These are phyloP conservation scores for Russula griseocarnosa DNA, from an alignment of 768 basidiomycete genomes.

Conservation along the genomic window DNA sequence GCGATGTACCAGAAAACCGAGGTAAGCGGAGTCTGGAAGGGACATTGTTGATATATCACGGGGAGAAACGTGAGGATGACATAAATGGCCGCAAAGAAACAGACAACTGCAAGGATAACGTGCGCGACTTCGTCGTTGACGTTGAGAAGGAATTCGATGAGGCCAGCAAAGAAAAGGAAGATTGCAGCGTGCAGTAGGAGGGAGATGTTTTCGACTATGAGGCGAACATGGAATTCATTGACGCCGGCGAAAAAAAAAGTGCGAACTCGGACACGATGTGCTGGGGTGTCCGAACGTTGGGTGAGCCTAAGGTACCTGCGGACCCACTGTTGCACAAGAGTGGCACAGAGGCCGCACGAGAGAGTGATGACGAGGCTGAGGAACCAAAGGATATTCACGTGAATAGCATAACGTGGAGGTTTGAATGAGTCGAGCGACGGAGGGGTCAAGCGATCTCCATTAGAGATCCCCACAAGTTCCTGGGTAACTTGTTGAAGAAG, in stretches of 20 bases:
- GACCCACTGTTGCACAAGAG: slow-evolving; percentile 21
- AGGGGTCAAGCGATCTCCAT: not conserved
- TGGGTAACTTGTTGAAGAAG: slow-evolving; percentile 17
- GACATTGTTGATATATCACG: not conserved
- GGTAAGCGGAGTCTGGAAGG: slow-evolving; percentile 11
- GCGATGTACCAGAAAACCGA: not conserved
- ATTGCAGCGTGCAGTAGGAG: not conserved
- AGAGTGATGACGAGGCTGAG: slow-evolving; percentile 22
- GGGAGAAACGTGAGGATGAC: not conserved
- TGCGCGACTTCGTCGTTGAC: slow-evolving; percentile 4
- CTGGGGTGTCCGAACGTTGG: not conserved
- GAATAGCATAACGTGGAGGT: not conserved
- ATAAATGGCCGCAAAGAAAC: not conserved
- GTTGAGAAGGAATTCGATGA: slow-evolving; percentile 2
- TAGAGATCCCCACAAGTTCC: slow-evolving; percentile 20
- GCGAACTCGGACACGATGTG: slow-evolving; percentile 16
- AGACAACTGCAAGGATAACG: not conserved
- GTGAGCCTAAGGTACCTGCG: slow-evolving; percentile 18
- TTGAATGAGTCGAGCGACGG: not conserved
- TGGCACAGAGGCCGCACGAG: slow-evolving; percentile 17
- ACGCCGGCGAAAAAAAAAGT: slow-evolving; percentile 13
- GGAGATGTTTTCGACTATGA: slow-evolving; percentile 14
- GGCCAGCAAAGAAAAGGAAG: slow-evolving; percentile 9
- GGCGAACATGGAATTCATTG: not conserved
- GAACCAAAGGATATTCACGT: slow-evolving; percentile 27